These are phyloP conservation scores for Basipetospora chlamydospora DNA, from an alignment of 2,329 filamentous ascomycete species.

Conservation along the genomic window DNA sequence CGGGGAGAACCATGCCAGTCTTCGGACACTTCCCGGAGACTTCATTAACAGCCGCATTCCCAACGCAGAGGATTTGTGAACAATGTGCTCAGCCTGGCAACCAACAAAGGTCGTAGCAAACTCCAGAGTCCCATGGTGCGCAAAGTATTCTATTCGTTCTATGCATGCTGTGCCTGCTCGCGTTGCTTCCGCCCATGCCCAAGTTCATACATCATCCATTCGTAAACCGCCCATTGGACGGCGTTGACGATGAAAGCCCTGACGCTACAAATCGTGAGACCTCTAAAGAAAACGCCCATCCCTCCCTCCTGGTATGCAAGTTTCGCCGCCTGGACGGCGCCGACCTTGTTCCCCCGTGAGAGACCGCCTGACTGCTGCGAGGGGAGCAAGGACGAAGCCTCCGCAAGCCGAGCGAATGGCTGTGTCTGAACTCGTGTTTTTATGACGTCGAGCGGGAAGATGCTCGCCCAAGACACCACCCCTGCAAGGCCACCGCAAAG, in stretches of 20 bases:
- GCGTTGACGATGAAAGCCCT: slow-evolving; percentile 89
- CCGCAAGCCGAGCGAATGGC: slow-evolving; percentile 15
- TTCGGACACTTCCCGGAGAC: slow-evolving; percentile 6
- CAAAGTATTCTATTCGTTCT: too few relatives aligned
- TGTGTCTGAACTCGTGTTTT: slow-evolving; percentile 88
- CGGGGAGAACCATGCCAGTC: too few relatives aligned
- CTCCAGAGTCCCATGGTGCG: too few relatives aligned
- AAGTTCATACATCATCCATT: slow-evolving; percentile 62
- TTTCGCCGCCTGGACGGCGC: slow-evolving; percentile 49
- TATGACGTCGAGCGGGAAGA: slow-evolving; percentile 84
- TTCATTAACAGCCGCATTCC: not conserved
- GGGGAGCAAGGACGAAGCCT: slow-evolving; percentile 18
- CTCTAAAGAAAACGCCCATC: slow-evolving; percentile 51
- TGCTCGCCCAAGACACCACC: slow-evolving; percentile 73
- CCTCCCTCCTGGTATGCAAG: slow-evolving; percentile 53
- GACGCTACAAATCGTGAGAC: slow-evolving; percentile 66
- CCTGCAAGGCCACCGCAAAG: slow-evolving; percentile 80
- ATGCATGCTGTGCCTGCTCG: not conserved
- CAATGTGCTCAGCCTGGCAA: too few relatives aligned
- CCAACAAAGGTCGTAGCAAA: too few relatives aligned
- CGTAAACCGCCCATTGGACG: slow-evolving; percentile 83
- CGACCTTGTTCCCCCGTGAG: slow-evolving; percentile 12
- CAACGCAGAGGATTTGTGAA: not conserved
- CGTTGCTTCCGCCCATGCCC: slow-evolving; percentile 5
- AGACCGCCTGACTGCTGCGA: slow-evolving; percentile 11